Percentiles rank a stretch among this genome's conserved stretches.
phyloP scores from a whole-genome alignment of 179 eudicot genomes.

The Amaranthus tricolor region DNA sequence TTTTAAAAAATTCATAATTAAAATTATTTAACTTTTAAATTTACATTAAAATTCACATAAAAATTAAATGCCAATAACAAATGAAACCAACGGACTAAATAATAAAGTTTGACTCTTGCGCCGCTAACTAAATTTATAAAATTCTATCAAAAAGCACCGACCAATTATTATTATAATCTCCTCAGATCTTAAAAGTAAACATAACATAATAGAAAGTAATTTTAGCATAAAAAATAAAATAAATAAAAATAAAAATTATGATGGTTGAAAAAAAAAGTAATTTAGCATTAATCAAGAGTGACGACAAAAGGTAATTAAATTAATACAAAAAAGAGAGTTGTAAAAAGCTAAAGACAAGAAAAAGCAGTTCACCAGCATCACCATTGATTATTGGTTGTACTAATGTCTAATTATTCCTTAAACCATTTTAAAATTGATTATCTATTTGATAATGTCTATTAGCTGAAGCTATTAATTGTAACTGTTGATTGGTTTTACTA shows the following conservation, averaged over 20 bases:
- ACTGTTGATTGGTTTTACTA: too few relatives aligned
- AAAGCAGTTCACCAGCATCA: constrained; percentile 23
- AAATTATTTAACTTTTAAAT: too few relatives aligned
- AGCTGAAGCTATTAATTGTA: too few relatives aligned
- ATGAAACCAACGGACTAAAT: too few relatives aligned
- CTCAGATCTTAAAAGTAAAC: constrained; percentile 4
- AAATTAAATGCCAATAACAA: too few relatives aligned
- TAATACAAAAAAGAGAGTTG: constrained; percentile 1
- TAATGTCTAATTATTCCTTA: constrained; percentile 8
- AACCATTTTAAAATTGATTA: constrained; percentile 4
- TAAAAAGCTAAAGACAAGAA: constrained; percentile 16
- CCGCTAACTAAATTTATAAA: constrained; percentile 6
- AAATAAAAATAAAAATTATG: background rate
- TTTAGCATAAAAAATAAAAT: constrained; percentile 4
- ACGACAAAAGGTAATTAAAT: background rate
- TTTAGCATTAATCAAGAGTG: background rate
- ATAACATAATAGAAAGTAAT: constrained; percentile 9
- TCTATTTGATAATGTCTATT: too few relatives aligned
- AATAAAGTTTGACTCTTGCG: background rate
- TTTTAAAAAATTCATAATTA: too few relatives aligned
- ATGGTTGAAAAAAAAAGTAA: constrained; percentile 1
- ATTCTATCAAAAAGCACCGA: constrained; percentile 13
- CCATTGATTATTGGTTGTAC: background rate
- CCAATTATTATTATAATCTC: constrained; percentile 11
- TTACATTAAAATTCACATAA: too few relatives aligned